Conservation (phyloP, 2,329 filamentous ascomycete species). For the Calonectria hongkongensis region DNA sequence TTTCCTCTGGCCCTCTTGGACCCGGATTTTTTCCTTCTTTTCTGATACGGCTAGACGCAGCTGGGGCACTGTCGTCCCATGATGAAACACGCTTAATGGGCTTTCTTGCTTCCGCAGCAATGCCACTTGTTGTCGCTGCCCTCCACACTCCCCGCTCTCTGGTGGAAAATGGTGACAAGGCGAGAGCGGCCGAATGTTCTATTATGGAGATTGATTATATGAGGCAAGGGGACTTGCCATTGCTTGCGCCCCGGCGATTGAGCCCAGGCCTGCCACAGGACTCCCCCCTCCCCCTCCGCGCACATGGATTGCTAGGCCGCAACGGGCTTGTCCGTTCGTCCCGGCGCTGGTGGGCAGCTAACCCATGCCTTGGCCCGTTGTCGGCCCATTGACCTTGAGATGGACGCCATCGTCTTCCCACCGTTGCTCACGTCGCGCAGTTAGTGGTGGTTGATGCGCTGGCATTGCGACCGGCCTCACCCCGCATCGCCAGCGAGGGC, state of each 20-base stretch:
- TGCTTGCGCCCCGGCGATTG: conserved; percentile 19
- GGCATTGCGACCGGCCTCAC: conserved; percentile 37
- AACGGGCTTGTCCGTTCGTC: conserved; percentile 25
- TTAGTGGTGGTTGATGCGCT: conserved; percentile 37
- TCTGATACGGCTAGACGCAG: conserved; percentile 12
- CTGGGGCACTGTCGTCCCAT: conserved; percentile 31
- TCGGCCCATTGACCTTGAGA: conserved; percentile 6
- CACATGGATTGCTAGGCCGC: conserved; percentile 11
- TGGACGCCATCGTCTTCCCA: background rate
- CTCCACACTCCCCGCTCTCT: background rate
- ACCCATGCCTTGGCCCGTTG: background rate
- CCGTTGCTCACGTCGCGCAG: conserved; percentile 2
- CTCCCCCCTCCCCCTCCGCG: background rate
- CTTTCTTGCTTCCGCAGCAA: conserved; percentile 22
- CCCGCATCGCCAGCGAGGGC: conserved; percentile 29
- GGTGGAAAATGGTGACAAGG: background rate
- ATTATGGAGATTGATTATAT: conserved; percentile 28
- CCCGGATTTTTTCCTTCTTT: background rate
- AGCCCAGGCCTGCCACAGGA: conserved; percentile 22
- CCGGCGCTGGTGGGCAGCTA: conserved; percentile 10
- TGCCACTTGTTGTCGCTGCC: conserved; percentile 16
- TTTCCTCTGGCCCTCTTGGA: background rate
- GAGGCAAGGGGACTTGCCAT: background rate
- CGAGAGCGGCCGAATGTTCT: background rate
- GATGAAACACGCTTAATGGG: conserved; percentile 30